phyloP scores from a whole-genome alignment of 345 rosid species.

The Raphanus raphanistrum region DNA sequence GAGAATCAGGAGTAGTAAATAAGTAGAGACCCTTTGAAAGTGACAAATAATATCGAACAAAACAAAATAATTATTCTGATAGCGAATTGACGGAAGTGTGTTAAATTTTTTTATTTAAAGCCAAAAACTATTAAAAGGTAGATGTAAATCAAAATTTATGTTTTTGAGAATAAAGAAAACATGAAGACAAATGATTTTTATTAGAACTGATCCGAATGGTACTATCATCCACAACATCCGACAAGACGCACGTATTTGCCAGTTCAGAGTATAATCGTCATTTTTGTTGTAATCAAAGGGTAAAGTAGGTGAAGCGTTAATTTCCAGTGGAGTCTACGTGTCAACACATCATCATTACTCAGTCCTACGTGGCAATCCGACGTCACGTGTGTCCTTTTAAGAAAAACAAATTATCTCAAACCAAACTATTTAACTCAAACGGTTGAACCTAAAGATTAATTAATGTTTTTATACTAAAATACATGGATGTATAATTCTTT shows the following conservation, averaged over 20 bases:
- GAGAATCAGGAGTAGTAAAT: background rate
- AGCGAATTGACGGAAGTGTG: constrained; percentile 29
- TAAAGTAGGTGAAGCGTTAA: constrained; percentile 24
- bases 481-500: too few species aligned
- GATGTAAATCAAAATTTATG: constrained; percentile 9
- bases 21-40: constrained; percentile 18
- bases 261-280: constrained; percentile 3
- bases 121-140: background rate
- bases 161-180: constrained; percentile 24
- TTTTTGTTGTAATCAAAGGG: background rate
- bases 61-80: constrained; percentile 31
- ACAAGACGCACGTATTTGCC: constrained; percentile 10
- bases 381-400: constrained; percentile 7
- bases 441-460: too few species aligned
- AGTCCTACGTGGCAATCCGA: constrained; percentile 31
- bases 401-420: too few species aligned
- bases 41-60: constrained; percentile 33
- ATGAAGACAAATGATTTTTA: constrained; percentile 25
- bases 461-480: too few species aligned
- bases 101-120: background rate
- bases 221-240: constrained; percentile 20
- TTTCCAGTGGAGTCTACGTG: constrained; percentile 18
- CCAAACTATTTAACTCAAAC: too few species aligned
- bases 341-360: constrained; percentile 25
- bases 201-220: constrained; percentile 25